Evolutionary conservation across 2,329 filamentous ascomycete genomes (phyloP), one percentile per base, ranked within the genome.

Genomic region (Daldinia eschscholtzii): DNA sequence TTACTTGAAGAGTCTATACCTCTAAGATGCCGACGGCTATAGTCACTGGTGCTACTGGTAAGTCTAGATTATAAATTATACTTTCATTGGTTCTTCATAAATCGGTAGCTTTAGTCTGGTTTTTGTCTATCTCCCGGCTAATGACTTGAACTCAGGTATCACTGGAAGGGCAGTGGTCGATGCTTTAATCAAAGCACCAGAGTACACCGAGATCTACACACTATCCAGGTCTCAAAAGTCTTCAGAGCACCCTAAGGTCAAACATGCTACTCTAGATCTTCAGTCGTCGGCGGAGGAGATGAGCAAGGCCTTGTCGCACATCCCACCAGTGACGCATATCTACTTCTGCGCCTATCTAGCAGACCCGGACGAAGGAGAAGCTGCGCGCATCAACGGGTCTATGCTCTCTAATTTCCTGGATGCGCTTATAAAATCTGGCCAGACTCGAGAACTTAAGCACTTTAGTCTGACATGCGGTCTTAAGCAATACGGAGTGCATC

Each of bases 401-500:
- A 83, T 86, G 81, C 78, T 87, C 5, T 72, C 77, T 46, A 85
- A 83, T 73, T 86, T 87, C 75, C 77, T 87, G 23, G 61, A 76
- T 1, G 83, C 84, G 0, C 77, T 87, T 7, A 78, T 79, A 0
- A 78, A 80, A 15, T 83, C 80, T 1, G 82, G 81, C 0, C 80
- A 80, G 3, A 75, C 78, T 39, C 78, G 78, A 52, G 76, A 79
- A 12, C 71, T 87, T 52, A 84, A 85, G 70, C 80, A 82, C n/a
- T 79, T 87, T 63, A 74, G 86, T 23, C 78, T 87, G 9, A 82
- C 84, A 5, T 83, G 80, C 0, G 85, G 85, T 0, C 75, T 79
- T 39, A 87, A 87, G 71, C 84, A 88, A 60, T 87, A 87, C 71
- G 83, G 84, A 26, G 83, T 87, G 2, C 85, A 87, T 67, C 79